Percentiles rank a stretch among this genome's conserved stretches.
Evolutionary conservation across 2,329 filamentous ascomycete species (phyloP).

Genomic region (Chalaropsis thielavioides): DNA sequence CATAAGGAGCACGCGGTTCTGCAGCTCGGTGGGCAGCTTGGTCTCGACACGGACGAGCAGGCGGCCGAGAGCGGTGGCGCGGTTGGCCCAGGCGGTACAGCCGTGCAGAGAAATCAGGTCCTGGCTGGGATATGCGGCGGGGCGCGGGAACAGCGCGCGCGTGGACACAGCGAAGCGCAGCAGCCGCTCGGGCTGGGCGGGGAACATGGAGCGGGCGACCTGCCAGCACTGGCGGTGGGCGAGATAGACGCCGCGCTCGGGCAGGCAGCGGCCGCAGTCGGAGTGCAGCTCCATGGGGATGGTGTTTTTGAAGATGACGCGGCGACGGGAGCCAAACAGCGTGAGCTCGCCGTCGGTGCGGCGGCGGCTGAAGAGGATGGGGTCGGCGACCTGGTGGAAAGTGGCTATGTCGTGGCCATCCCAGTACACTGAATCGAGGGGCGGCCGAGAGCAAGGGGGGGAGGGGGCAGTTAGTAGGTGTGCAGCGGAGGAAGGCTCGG

Average conservation of each 20-base stretch:
- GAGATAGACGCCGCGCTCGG: conserved; percentile 13
- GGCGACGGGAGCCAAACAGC: conserved; percentile 9
- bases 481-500: too few relatives aligned
- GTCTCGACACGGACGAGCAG: conserved; percentile 7
- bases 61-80: conserved; percentile 1
- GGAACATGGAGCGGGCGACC: conserved; percentile 7
- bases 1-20: conserved; percentile 4
- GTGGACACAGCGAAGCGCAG: conserved; percentile 16
- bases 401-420: conserved; percentile 15
- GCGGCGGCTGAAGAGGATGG: conserved; percentile 11
- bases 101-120: conserved; percentile 12
- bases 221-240: conserved; percentile 16
- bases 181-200: conserved; percentile 8
- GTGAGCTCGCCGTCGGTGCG: conserved; percentile 14
- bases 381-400: conserved; percentile 12
- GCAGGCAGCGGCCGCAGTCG: conserved; percentile 14
- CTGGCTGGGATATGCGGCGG: conserved; percentile 13
- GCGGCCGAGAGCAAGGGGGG: neutral
- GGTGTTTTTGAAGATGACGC: conserved; percentile 17
- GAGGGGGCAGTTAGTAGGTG: neutral
- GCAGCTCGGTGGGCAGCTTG: conserved; percentile 13
- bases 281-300: conserved; percentile 16
- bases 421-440: conserved; percentile 10
- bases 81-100: neutral
- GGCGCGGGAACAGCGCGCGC: conserved; percentile 14